These are phyloP conservation scores for Yamadazyma friedrichii DNA, from an alignment of 1,139 yeast species.

Conservation along the genomic window DNA sequence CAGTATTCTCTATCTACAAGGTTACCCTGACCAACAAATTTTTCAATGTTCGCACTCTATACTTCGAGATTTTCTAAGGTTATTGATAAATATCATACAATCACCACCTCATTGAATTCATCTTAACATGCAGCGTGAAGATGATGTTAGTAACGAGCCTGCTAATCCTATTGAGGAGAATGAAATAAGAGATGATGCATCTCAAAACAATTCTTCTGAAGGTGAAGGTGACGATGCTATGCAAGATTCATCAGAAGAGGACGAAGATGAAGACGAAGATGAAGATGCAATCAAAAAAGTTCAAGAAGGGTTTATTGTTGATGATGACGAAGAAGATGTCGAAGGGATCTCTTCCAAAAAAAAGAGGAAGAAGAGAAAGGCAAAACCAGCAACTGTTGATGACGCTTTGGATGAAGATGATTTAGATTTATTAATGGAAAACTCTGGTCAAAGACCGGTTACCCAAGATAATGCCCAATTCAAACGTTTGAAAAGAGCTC, in stretches of 20 bases:
- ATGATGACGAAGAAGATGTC: slow-evolving; percentile 75
- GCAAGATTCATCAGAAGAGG: slow-evolving; percentile 61
- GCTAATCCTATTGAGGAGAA: slow-evolving; percentile 27
- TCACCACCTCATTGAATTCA: not conserved
- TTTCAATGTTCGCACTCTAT: slow-evolving; percentile 4
- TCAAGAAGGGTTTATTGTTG: slow-evolving; percentile 92
- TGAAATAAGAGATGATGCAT: slow-evolving; percentile 37
- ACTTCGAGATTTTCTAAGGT: slow-evolving; percentile 2
- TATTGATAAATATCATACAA: not conserved
- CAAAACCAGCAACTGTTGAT: slow-evolving; percentile 47
- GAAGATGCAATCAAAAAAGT: slow-evolving; percentile 75
- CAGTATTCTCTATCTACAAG: not conserved
- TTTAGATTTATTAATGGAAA: slow-evolving; percentile 85
- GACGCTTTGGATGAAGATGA: slow-evolving; percentile 93
- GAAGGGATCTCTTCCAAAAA: slow-evolving; percentile 30
- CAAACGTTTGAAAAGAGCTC: slow-evolving; percentile 79
- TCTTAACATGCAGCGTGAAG: slow-evolving; percentile 5
- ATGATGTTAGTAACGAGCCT: not conserved
- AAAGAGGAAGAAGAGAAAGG: slow-evolving; percentile 37
- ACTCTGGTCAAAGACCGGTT: slow-evolving; percentile 64
- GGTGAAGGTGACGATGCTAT: slow-evolving; percentile 48
- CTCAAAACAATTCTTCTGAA: slow-evolving; percentile 23
- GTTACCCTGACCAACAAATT: slow-evolving; percentile 7
- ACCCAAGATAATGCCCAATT: slow-evolving; percentile 44
- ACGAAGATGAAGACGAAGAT: slow-evolving; percentile 67